phyloP scores from a whole-genome alignment of 2,329 filamentous ascomycete genomes.

The Pseudocercospora ulei region DNA sequence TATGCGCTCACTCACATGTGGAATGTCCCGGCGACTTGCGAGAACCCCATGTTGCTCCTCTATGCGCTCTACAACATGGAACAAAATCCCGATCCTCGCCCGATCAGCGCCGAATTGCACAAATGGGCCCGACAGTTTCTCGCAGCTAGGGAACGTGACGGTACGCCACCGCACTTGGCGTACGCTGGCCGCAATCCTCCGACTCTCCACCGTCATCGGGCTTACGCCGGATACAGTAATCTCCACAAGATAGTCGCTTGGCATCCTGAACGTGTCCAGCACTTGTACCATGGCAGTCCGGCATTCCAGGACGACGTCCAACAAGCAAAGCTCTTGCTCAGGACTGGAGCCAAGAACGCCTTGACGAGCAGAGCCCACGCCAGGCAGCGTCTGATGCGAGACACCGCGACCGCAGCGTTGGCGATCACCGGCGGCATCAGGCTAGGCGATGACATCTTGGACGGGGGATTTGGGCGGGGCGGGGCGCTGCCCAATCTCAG shows the following conservation, averaged over 20 bases:
- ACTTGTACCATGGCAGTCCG: conserved; percentile 7
- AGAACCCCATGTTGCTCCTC: conserved; percentile 35
- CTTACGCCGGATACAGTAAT: conserved; percentile 1
- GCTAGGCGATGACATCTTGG: background rate
- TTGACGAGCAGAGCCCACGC: background rate
- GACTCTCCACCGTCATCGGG: background rate
- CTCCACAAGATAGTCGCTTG: conserved; percentile 8
- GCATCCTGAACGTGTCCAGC: conserved; percentile 2
- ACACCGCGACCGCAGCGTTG: background rate
- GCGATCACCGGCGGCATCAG: background rate
- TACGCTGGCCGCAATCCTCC: background rate
- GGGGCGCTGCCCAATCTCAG: background rate
- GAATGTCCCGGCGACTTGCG: conserved; percentile 28
- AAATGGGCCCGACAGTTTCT: conserved; percentile 26
- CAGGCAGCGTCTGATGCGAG: background rate
- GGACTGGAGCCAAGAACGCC: background rate
- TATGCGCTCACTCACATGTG: conserved; percentile 34
- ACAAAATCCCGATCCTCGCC: conserved; percentile 9
- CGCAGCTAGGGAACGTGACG: conserved; percentile 9
- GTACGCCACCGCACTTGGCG: background rate
- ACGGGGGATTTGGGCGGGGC: background rate
- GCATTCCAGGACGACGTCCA: conserved; percentile 14
- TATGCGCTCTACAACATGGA: conserved; percentile 31
- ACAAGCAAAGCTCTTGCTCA: background rate
- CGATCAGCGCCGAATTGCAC: conserved; percentile 26